These are phyloP conservation scores for Penicillium griseofulvum DNA, from an alignment of 2,329 filamentous ascomycete genomes.

Conservation along the genomic window DNA sequence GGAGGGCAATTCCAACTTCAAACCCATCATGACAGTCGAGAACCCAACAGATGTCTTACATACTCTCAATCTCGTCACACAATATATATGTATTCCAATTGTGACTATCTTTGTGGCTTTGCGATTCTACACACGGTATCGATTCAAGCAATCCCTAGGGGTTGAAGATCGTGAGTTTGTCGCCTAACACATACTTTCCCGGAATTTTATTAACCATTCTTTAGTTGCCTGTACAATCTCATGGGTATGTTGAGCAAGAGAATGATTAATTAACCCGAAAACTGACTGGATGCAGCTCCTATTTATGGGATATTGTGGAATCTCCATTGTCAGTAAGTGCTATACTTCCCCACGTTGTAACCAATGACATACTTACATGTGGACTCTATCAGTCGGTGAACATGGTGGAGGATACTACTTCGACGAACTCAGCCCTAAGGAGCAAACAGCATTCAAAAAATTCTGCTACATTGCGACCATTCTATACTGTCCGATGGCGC, in stretches of 20 bases:
- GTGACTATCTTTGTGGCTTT: slow-evolving; percentile 31
- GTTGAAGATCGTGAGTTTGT: slow-evolving; percentile 37
- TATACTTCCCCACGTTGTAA: neutral
- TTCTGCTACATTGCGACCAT: slow-evolving; percentile 40
- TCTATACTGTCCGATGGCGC: slow-evolving; percentile 42
- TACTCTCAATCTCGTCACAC: slow-evolving; percentile 36
- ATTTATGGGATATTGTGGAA: slow-evolving; percentile 37
- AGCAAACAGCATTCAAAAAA: slow-evolving; percentile 28
- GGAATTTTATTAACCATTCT: slow-evolving; percentile 9
- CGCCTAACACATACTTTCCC: neutral
- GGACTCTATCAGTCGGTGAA: slow-evolving; percentile 24
- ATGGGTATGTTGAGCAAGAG: slow-evolving; percentile 15
- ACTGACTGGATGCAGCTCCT: slow-evolving; percentile 17
- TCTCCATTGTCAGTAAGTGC: slow-evolving; percentile 27
- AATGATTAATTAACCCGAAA: neutral
- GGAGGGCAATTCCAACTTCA: neutral
- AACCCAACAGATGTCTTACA: slow-evolving; percentile 28
- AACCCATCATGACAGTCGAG: slow-evolving; percentile 19
- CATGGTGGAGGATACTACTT: slow-evolving; percentile 39
- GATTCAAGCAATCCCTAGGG: slow-evolving; percentile 31
- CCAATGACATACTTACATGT: neutral
- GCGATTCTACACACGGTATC: slow-evolving; percentile 31
- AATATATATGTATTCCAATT: slow-evolving; percentile 38
- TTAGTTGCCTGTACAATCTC: slow-evolving; percentile 18
- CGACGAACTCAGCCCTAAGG: slow-evolving; percentile 21